Percentiles rank a stretch among this genome's conserved stretches.
phyloP scores from a whole-genome alignment of 1,284 basidiomycete species.

The Porogramme epimiltina region DNA sequence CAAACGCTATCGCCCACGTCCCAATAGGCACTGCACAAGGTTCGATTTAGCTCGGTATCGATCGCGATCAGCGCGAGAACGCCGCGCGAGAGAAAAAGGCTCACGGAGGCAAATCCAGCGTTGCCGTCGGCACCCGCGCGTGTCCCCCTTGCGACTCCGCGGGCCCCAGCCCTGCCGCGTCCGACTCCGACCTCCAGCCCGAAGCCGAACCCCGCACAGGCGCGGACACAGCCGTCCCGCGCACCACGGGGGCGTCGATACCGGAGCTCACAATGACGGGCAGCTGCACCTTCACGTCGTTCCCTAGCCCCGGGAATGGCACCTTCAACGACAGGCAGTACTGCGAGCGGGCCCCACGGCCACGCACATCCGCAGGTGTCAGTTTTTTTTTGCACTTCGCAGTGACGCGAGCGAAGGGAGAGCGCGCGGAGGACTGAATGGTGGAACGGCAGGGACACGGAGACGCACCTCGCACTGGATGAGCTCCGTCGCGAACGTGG shows the following conservation, averaged over 20 bases:
- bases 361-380: neutral
- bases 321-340: constrained; percentile 7
- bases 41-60: too few species aligned
- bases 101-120: constrained; percentile 15
- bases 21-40: too few species aligned
- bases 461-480: constrained; percentile 8
- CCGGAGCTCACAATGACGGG: constrained; percentile 9
- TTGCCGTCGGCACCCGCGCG: neutral
- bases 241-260: constrained; percentile 4
- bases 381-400: too few species aligned
- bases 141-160: neutral
- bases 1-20: too few species aligned
- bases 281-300: constrained; percentile 6
- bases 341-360: constrained; percentile 2
- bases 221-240: neutral
- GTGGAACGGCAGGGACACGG: neutral
- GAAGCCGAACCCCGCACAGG: neutral
- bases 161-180: neutral
- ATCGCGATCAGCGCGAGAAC: neutral
- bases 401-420: neutral
- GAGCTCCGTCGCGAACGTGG: constrained; percentile 8
- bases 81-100: neutral
- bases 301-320: constrained; percentile 13
- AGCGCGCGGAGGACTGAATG: neutral
- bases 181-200: too few species aligned